Evolutionary conservation across 148 eudicot genomes (phyloP).

Genomic region (Vaccinium darrowii): DNA sequence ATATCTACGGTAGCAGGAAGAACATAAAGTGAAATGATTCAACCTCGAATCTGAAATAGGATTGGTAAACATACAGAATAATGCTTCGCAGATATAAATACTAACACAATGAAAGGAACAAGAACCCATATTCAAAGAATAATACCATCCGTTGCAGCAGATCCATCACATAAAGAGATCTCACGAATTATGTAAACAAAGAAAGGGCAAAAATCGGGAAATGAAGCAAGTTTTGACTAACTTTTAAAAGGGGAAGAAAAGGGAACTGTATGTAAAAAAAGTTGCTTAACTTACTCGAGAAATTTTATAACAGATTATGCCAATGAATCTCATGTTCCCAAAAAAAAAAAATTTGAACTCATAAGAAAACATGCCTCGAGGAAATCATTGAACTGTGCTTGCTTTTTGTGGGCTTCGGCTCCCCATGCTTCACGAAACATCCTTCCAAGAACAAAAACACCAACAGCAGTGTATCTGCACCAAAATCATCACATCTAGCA

Average conservation of each 20-base stretch:
- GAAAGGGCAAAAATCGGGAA: neutral
- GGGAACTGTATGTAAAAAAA: neutral
- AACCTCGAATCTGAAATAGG: neutral
- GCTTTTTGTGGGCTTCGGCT: slow-evolving; percentile 64
- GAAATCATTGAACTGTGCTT: slow-evolving; percentile 88
- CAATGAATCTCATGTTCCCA: neutral
- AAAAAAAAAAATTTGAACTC: neutral
- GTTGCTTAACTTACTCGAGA: neutral
- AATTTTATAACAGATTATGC: neutral
- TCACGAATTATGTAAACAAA: neutral
- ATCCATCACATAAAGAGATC: slow-evolving; percentile 1
- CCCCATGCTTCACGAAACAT: slow-evolving; percentile 94
- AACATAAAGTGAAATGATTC: neutral
- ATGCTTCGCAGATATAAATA: neutral
- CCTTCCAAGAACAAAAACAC: slow-evolving; percentile 96
- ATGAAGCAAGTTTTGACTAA: slow-evolving; percentile 4
- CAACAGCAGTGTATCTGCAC: slow-evolving; percentile 93
- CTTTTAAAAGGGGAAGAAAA: neutral
- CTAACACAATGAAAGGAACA: neutral
- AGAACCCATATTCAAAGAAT: neutral
- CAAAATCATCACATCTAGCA: slow-evolving; percentile 7
- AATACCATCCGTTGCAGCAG: neutral
- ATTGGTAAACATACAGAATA: neutral
- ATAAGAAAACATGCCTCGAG: slow-evolving; percentile 58
- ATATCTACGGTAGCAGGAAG: neutral